These are phyloP conservation scores for Coniella vitis DNA, from an alignment of 2,329 filamentous ascomycete species.

Conservation along the genomic window DNA sequence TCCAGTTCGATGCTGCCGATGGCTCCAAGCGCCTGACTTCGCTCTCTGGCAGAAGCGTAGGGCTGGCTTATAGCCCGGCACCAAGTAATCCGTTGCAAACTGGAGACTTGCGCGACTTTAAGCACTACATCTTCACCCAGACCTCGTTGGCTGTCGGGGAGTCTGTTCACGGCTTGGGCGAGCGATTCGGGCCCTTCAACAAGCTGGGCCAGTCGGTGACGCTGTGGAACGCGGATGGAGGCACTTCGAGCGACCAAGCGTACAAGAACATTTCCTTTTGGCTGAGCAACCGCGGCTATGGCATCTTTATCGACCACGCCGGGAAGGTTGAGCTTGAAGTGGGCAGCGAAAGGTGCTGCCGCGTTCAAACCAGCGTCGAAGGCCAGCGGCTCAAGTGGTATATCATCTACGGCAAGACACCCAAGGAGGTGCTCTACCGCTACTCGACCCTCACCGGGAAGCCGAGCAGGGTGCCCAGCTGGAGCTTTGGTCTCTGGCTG, in stretches of 20 bases:
- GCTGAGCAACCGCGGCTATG: slow-evolving; percentile 67
- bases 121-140: slow-evolving; percentile 52
- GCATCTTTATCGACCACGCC: slow-evolving; percentile 66
- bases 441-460: slow-evolving; percentile 63
- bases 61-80: slow-evolving; percentile 48
- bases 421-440: slow-evolving; percentile 62
- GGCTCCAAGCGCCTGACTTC: slow-evolving; percentile 46
- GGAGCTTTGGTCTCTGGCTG: slow-evolving; percentile 72
- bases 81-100: slow-evolving; percentile 46
- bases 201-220: slow-evolving; percentile 66
- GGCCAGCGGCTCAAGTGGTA: slow-evolving; percentile 68
- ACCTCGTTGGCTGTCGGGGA: slow-evolving; percentile 52
- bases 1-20: slow-evolving; percentile 46
- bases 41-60: slow-evolving; percentile 47
- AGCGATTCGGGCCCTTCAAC: slow-evolving; percentile 70
- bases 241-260: slow-evolving; percentile 62
- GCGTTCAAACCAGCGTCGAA: slow-evolving; percentile 63
- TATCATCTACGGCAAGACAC: slow-evolving; percentile 63
- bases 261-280: slow-evolving; percentile 69
- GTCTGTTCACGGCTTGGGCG: slow-evolving; percentile 66
- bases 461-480: slow-evolving; percentile 58
- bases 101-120: slow-evolving; percentile 44
- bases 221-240: slow-evolving; percentile 58
- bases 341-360: slow-evolving; percentile 64
- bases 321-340: slow-evolving; percentile 66